Conservation (phyloP, 176 grass and related monocot genomes). For the Triticum urartu region DNA sequence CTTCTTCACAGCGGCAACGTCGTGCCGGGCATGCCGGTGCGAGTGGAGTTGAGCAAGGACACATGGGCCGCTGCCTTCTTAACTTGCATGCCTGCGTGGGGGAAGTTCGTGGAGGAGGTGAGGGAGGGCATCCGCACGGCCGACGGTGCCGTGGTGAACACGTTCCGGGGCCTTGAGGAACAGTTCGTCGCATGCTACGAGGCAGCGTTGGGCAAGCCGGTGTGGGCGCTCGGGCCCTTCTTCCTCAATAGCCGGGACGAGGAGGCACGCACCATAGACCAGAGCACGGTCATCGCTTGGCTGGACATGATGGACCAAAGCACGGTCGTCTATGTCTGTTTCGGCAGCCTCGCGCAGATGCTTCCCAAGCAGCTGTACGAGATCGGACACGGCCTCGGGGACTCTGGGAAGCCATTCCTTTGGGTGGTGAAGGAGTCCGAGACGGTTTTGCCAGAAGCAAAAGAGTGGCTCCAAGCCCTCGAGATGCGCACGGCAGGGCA, state of each 20-base stretch:
- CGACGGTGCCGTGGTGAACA: conserved; percentile 55
- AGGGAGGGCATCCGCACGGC: conserved; percentile 17
- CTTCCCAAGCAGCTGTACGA: conserved; percentile 32
- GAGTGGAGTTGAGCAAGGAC: conserved; percentile 28
- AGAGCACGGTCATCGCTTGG: conserved; percentile 31
- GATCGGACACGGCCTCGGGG: conserved; percentile 51
- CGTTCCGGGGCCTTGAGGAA: conserved; percentile 39
- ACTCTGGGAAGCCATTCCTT: conserved; percentile 51
- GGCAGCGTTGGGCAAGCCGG: conserved; percentile 38
- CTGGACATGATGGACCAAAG: conserved; percentile 21
- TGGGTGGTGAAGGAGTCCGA: conserved; percentile 63
- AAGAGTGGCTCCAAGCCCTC: conserved; percentile 11
- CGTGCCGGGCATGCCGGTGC: conserved; percentile 41
- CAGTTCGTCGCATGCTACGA: conserved; percentile 44
- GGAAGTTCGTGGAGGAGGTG: background rate
- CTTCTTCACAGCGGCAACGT: background rate
- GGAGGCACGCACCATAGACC: background rate
- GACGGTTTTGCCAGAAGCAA: background rate
- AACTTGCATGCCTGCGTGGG: background rate
- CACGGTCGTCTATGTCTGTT: conserved; percentile 50
- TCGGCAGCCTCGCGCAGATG: conserved; percentile 39
- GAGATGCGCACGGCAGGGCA: conserved; percentile 13
- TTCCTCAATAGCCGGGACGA: conserved; percentile 28
- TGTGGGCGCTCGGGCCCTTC: conserved; percentile 53
- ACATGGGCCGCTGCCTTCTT: conserved; percentile 7